phyloP scores from a whole-genome alignment of 805 yeast species.

The Pichia nakasei region DNA sequence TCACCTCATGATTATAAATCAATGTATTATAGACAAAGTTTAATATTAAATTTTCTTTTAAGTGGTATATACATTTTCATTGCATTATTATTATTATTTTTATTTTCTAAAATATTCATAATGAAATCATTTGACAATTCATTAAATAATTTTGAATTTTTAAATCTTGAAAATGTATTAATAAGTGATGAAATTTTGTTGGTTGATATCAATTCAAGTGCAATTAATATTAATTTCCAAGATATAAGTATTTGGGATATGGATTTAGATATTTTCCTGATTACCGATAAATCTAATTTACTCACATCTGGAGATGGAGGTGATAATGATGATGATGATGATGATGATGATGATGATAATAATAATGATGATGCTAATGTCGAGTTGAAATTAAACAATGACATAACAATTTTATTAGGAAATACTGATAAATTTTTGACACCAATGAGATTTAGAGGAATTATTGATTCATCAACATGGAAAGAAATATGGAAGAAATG shows the following conservation, averaged over 20 bases:
- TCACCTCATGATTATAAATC: constrained; percentile 29
- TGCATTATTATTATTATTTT: neutral
- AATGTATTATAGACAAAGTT: constrained; percentile 19
- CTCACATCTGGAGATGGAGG: neutral
- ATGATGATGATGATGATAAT: neutral
- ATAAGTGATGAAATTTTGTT: constrained; percentile 25
- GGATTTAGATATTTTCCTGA: constrained; percentile 26
- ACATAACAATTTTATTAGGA: constrained; percentile 27
- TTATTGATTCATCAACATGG: constrained; percentile 14
- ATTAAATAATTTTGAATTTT: constrained; percentile 18
- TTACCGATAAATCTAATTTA: constrained; percentile 17
- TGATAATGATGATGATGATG: neutral
- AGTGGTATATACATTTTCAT: constrained; percentile 12
- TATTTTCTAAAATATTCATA: constrained; percentile 16
- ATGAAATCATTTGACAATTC: constrained; percentile 23
- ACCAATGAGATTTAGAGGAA: constrained; percentile 24
- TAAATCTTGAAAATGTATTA: constrained; percentile 21
- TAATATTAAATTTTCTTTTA: constrained; percentile 14
- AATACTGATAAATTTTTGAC: constrained; percentile 23
- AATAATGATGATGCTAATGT: neutral
- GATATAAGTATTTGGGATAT: constrained; percentile 24
- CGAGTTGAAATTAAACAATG: no score
- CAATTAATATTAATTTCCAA: constrained; percentile 25
- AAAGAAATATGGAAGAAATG: constrained; percentile 17
- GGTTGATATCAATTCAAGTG: constrained; percentile 22